These are phyloP conservation scores for Sedum album DNA, from an alignment of 164 flowering plant species.

Conservation along the genomic window DNA sequence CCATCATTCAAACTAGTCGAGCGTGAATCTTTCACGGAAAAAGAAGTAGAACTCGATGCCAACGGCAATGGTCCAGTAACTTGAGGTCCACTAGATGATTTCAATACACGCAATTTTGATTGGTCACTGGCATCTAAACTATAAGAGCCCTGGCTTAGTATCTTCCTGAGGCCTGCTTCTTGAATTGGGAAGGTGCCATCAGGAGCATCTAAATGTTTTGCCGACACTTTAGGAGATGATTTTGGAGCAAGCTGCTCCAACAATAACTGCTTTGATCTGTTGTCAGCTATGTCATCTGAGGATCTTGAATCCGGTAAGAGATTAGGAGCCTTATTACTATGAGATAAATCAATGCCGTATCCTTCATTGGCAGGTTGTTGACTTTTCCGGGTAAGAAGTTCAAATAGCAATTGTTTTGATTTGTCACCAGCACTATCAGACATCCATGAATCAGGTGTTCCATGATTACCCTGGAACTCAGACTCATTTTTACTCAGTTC, in stretches of 20 bases:
- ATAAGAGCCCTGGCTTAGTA: slow-evolving; percentile 32
- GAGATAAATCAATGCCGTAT: slow-evolving; percentile 19
- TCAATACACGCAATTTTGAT: slow-evolving; percentile 15
- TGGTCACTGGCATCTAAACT: slow-evolving; percentile 30
- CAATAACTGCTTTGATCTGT: slow-evolving; percentile 40
- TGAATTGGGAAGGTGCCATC: slow-evolving; percentile 31
- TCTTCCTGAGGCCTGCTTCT: slow-evolving; percentile 25
- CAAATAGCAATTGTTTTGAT: slow-evolving; percentile 49
- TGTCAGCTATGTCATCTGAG: slow-evolving; percentile 33
- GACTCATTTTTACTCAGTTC: slow-evolving; percentile 38
- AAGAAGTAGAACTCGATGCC: slow-evolving; percentile 32
- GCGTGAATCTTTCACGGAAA: slow-evolving; percentile 21
- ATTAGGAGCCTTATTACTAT: slow-evolving; percentile 38
- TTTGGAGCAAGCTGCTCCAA: slow-evolving; percentile 57
- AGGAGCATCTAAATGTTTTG: slow-evolving; percentile 9
- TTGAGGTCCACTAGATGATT: slow-evolving; percentile 20
- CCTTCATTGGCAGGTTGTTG: slow-evolving; percentile 29
- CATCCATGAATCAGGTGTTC: slow-evolving; percentile 49
- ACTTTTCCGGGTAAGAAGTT: slow-evolving; percentile 43
- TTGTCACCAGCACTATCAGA: slow-evolving; percentile 39
- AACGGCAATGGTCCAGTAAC: slow-evolving; percentile 21
- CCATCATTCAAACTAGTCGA: slow-evolving; percentile 20
- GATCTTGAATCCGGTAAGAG: slow-evolving; percentile 31
- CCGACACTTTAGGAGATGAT: background rate
- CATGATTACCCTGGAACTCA: slow-evolving; percentile 25